Evolutionary conservation across 202 grass and related monocot genomes (phyloP).

Genomic region (Panicum hallii): DNA sequence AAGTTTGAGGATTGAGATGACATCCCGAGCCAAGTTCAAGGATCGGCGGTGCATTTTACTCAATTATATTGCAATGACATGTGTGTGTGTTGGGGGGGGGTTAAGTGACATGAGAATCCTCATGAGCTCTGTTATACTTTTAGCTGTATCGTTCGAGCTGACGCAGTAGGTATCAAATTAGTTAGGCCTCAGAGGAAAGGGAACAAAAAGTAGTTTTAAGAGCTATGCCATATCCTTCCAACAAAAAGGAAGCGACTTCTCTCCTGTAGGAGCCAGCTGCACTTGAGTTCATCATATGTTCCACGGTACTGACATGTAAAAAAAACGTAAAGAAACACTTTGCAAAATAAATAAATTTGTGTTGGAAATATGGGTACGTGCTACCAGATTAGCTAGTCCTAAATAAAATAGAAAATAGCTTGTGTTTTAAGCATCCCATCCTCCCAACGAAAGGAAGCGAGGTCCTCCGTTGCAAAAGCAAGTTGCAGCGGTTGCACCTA

Average conservation of each 20-base stretch:
- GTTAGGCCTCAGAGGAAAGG: not conserved
- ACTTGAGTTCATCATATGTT: not conserved
- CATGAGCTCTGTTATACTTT: not conserved
- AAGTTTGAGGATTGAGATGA: too few relatives aligned
- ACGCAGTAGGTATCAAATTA: not conserved
- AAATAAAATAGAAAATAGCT: not conserved
- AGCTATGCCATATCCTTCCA: not conserved
- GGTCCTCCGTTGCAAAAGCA: not conserved
- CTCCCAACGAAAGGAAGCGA: not conserved
- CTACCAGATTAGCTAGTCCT: not conserved
- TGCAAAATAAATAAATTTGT: too few relatives aligned
- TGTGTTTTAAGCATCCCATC: not conserved
- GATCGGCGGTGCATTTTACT: too few relatives aligned
- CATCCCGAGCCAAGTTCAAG: too few relatives aligned
- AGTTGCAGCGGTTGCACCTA: slow-evolving; percentile 1
- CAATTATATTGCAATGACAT: too few relatives aligned
- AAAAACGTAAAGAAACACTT: not conserved
- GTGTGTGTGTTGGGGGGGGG: too few relatives aligned
- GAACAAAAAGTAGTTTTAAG: not conserved
- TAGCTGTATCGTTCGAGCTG: not conserved
- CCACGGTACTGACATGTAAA: not conserved
- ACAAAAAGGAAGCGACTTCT: not conserved
- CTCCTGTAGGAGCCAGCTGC: too few relatives aligned
- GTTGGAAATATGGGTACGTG: too few relatives aligned
- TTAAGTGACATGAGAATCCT: not conserved